Evolutionary conservation across 202 grass and related monocot species (phyloP), one percentile per base, ranked within the genome.

Genomic region (Sporobolus alterniflorus): DNA sequence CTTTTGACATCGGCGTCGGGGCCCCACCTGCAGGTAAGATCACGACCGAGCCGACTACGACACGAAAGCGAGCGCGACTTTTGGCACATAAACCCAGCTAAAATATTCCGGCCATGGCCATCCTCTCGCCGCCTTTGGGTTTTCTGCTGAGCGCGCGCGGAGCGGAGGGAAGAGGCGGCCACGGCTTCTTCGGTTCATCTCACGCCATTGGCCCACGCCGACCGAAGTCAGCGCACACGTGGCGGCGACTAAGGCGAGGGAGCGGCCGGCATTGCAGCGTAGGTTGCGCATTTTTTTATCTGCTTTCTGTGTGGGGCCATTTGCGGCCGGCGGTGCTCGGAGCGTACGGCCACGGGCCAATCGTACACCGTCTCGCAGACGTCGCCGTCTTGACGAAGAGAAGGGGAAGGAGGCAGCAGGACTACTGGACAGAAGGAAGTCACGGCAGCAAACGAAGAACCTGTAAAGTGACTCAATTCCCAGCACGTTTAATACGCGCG

Each of bases 141-240:
- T 29, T 69, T 86, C 73, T 49, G 75, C 72, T 84, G 71, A 77
- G 17, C 16, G 31, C 9, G n/a, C n/a, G n/a, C n/a, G 44, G 36
- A 16, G 34, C 32, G 24, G 6, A 9, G 64, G 30, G 64, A 11
- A 10, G 11, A 26, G 77, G n/a, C 49, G 50, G 49, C 73, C 52
- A 33, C 60, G 39, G 12, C 16, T 12, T 9, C 20, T 7, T 6
- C 24, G 15, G 64, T 51, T 76, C 73, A 48, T 30, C 71, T 60
- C 57, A 77, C 72, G 77, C 77, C 64, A 88, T 75, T 79, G 78
- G 34, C 78, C 68, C 1, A 11, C 1, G 22, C 20, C 2, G 9
- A 20, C 7, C 60, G 64, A 88, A 85, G 90, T 92, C 86, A 92
- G 82, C 78, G 24, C 82, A 48, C 69, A 11, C 67, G 33, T 78